Base-by-base conservation (phyloP, 768 basidiomycete genomes). In the Collybia sordida region DNA sequence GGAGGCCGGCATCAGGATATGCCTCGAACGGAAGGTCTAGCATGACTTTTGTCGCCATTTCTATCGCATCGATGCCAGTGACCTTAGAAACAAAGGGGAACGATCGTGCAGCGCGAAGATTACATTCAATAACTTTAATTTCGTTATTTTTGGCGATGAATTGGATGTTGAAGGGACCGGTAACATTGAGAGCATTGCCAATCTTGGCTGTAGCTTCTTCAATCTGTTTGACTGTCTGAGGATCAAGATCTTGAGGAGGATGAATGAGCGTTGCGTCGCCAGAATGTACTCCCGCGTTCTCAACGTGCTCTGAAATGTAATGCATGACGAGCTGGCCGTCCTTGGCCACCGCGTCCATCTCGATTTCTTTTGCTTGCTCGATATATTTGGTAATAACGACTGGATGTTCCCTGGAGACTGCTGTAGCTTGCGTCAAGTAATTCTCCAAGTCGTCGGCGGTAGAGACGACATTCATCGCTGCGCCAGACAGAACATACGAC, bases 91-190 rank as follows among this genome's bases (percentile, higher is more conserved):
- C 96, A 75, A 99, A 99, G 36, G 96, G 96, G 83, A 96, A 98
- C 0, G 96, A 98, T 53, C 96, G 84, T 19, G 96, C 96, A 0
- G 97, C 97, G 49, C 96, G 92, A 27, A 99, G 75, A 72, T 99
- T 99, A 72, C 96, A 98, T 69, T 99, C 96, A 67, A 99, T 99
- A 60, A 99, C 96, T 79, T 99, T 99, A 79, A 99, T 98, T 70
- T 98, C 96, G 73, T 98, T 98, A 73, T 99, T 90, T 82, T 99
- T 99, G 44, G 96, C 96, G 60, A 99, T 98, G 73, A 99, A 98
- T 74, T 99, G 96, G 64, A 99, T 99, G 66, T 99, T 99, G 83
- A 89, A 98, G 1, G 96, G 96, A 5, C 96, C 97, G 4, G 96
- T 98, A 40, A 98, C 95, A 64, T 98, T 97, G 50, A 99, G 82